Evolutionary conservation across 2,329 filamentous ascomycete genomes (phyloP).

Genomic region (Teratosphaeria nubilosa): DNA sequence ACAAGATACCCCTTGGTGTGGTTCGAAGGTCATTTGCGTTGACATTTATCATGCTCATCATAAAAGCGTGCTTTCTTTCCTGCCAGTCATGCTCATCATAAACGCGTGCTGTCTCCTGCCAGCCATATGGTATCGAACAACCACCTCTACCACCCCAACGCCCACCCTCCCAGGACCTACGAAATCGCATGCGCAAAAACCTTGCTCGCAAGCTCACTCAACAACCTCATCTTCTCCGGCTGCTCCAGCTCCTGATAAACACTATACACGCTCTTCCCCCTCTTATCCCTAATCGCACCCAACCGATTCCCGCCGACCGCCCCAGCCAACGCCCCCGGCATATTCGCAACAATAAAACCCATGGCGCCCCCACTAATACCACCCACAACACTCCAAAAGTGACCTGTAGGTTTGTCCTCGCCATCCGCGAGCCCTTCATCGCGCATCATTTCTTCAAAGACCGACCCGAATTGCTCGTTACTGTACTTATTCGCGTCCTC

Average conservation of each 20-base stretch:
- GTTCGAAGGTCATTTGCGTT: not conserved
- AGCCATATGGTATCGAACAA: not conserved
- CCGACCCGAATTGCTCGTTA: constrained; percentile 73
- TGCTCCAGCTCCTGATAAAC: constrained; percentile 86
- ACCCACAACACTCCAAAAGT: constrained; percentile 81
- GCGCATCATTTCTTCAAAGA: constrained; percentile 45
- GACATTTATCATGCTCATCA: not conserved
- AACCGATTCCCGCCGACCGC: constrained; percentile 85
- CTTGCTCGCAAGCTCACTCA: constrained; percentile 75
- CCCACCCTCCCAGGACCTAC: not conserved
- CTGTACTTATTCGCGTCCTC: constrained; percentile 41
- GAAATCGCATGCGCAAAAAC: constrained; percentile 74
- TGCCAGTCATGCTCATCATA: too few relatives aligned
- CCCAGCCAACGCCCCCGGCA: constrained; percentile 79
- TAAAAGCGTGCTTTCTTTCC: too few relatives aligned
- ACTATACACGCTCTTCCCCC: constrained; percentile 87
- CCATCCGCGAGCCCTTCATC: constrained; percentile 60
- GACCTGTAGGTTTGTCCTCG: constrained; percentile 50
- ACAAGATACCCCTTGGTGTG: not conserved
- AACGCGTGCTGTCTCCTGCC: not conserved
- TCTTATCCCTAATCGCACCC: constrained; percentile 80
- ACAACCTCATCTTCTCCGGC: constrained; percentile 65
- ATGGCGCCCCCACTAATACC: constrained; percentile 79
- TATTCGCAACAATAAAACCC: constrained; percentile 90
- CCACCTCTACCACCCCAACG: not conserved